Evolutionary conservation across 2,329 filamentous ascomycete genomes (phyloP), one percentile per base, ranked within the genome.

Genomic region (Aspergillus sp.): DNA sequence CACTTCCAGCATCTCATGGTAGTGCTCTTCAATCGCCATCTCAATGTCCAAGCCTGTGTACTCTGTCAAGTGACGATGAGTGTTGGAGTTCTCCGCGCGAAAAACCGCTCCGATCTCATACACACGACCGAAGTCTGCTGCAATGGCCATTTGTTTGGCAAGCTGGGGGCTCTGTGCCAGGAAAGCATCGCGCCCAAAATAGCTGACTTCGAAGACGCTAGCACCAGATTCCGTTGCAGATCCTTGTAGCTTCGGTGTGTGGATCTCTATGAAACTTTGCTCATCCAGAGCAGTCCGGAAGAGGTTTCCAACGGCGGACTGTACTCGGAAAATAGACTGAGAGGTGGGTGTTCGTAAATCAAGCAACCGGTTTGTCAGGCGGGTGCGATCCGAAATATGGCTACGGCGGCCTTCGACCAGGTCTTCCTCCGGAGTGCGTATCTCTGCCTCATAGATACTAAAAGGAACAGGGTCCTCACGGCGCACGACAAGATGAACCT

Each of bases 41-140:
- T 97, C 93, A 17, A 97, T 75, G 81, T 97, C 93, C 31, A 97
- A 81, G 55, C 93, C 93, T 4, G 92, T 97, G 72, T 96, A 97
- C 73, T 97, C 93, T 0, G 93, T 96, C 81, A 97, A 81, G 73
- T 97, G 93, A 39, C 93, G 87, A 69, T 96, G 93, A 0, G 93
- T 97, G 74, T 97, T 97, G 70, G 90, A 96, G 78, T 97, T 96
- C 73, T 97, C 93, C 0, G 93, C 93, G 65, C 93, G 87, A 82
- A 97, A 97, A 6, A 97, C 92, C 2, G 90, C 87, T 15, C 91
- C 91, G 63, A 95, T 88, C 72, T 97, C 93, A 68, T 93, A 97
- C 6, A 97, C 93, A 51, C 88, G 87, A 57, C 89, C 88, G 70
- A 96, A 95, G 71, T 97, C 93, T 27, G 92, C 88, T 5, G 91